These are phyloP conservation scores for Oryza punctata DNA, from an alignment of 176 grass and related monocot species.

Conservation along the genomic window DNA sequence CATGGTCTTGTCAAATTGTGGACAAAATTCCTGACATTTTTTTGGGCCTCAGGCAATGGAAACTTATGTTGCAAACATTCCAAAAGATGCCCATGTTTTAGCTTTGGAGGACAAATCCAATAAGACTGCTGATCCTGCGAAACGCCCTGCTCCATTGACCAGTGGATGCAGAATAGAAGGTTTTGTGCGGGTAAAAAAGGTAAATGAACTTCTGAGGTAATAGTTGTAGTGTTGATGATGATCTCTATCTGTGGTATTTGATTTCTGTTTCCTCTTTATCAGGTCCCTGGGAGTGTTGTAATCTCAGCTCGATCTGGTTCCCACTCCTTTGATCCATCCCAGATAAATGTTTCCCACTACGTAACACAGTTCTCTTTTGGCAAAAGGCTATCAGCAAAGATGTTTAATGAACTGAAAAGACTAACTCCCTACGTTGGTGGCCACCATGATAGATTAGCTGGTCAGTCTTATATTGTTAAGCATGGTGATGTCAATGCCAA, in stretches of 20 bases:
- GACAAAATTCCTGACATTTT: conserved; percentile 30
- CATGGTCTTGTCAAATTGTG: neutral
- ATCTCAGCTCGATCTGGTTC: conserved; percentile 87
- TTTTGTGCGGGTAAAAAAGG: conserved; percentile 97
- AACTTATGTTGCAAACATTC: conserved; percentile 75
- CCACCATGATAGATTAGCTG: conserved; percentile 79
- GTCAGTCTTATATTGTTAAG: conserved; percentile 71
- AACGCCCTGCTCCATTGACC: conserved; percentile 84
- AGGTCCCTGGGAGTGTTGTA: conserved; percentile 96
- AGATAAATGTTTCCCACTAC: conserved; percentile 96
- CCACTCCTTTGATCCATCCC: conserved; percentile 96
- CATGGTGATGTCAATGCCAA: conserved; percentile 68
- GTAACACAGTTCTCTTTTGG: conserved; percentile 94
- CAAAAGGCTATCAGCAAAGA: conserved; percentile 58
- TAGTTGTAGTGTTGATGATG: conserved; percentile 9
- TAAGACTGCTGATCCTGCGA: conserved; percentile 65
- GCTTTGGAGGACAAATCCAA: conserved; percentile 82
- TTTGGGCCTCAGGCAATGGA: conserved; percentile 90
- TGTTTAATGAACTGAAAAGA: conserved; percentile 80
- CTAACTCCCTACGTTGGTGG: conserved; percentile 70
- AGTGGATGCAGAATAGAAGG: conserved; percentile 95
- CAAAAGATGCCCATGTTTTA: conserved; percentile 66
- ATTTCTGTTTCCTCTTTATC: conserved; percentile 36
- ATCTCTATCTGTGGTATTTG: conserved; percentile 5
- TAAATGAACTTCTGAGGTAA: conserved; percentile 33